A percentile compares a stretch with the other conserved stretches of the same genome.
phyloP scores from a whole-genome alignment of 495 filamentous ascomycete species.

The Hypoxylon lienhwacheense region DNA sequence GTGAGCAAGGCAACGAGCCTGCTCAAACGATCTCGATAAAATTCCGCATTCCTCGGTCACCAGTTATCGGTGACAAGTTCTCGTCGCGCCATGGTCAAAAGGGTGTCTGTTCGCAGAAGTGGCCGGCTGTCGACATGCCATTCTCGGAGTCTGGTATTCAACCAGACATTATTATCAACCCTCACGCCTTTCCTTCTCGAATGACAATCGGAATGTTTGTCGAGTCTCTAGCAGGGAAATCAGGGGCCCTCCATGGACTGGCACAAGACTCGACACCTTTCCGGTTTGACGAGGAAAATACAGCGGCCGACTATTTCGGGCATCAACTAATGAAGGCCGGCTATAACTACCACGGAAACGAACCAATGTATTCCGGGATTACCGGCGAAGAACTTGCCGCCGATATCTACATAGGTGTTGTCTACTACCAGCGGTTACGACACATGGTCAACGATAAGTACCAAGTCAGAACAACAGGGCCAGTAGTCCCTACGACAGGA shows the following conservation, averaged over 20 bases:
- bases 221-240: slow-evolving; percentile 93
- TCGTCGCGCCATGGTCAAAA: slow-evolving; percentile 98
- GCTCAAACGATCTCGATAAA: slow-evolving; percentile 87
- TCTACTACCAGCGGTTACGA: slow-evolving; percentile 95
- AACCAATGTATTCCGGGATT: slow-evolving; percentile 96
- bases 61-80: slow-evolving; percentile 97
- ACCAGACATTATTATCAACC: slow-evolving; percentile 98
- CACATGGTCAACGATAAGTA: slow-evolving; percentile 99
- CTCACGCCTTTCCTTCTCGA: slow-evolving; percentile 99
- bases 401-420: slow-evolving; percentile 95
- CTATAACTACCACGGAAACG: slow-evolving; percentile 97
- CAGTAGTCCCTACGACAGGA: slow-evolving; percentile 82
- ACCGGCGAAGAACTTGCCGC: slow-evolving; percentile 91
- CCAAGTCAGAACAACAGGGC: slow-evolving; percentile 95
- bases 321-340: slow-evolving; percentile 91
- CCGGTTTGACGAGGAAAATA: slow-evolving; percentile 88
- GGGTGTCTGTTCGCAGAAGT: slow-evolving; percentile 95
- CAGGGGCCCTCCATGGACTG: slow-evolving; percentile 88
- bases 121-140: slow-evolving; percentile 92
- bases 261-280: slow-evolving; percentile 95
- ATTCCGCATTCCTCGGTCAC: slow-evolving; percentile 84
- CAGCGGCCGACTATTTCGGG: slow-evolving; percentile 92
- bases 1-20: slow-evolving; percentile 77
- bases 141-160: slow-evolving; percentile 97
- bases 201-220: slow-evolving; percentile 99